Percentiles rank a stretch among this genome's conserved stretches.
Conservation (phyloP, 345 rosid species). For the Populus nigra region DNA sequence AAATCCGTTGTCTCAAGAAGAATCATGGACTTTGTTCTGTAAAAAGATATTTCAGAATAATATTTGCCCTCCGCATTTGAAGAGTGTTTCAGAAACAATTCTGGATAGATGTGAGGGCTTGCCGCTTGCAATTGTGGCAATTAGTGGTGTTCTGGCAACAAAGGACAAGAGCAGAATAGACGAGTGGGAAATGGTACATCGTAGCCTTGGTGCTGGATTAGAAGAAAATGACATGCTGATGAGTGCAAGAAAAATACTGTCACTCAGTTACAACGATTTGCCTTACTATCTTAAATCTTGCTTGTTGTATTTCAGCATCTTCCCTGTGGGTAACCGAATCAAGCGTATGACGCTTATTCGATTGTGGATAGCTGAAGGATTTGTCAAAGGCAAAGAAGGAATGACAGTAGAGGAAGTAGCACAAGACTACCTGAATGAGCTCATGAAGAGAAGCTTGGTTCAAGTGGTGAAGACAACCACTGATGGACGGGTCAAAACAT, state of each 20-base stretch:
- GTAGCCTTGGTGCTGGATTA: slow-evolving; percentile 3
- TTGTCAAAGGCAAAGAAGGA: slow-evolving; percentile 3
- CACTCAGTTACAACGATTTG: slow-evolving; percentile 11
- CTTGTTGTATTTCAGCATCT: slow-evolving; percentile 3
- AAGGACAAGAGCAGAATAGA: slow-evolving; percentile 7
- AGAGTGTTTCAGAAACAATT: slow-evolving; percentile 15
- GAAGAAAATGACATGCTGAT: slow-evolving; percentile 3
- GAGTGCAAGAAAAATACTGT: background rate
- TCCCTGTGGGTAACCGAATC: background rate
- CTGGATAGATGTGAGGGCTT: slow-evolving; percentile 24
- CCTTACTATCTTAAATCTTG: slow-evolving; percentile 3
- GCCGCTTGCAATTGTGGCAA: slow-evolving; percentile 30
- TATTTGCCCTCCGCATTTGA: slow-evolving; percentile 15
- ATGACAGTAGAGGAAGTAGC: slow-evolving; percentile 1
- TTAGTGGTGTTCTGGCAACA: slow-evolving; percentile 16
- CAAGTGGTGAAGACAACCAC: background rate
- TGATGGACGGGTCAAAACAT: slow-evolving; percentile 11
- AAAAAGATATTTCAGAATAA: slow-evolving; percentile 17
- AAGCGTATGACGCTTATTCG: background rate
- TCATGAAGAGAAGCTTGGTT: slow-evolving; percentile 13
- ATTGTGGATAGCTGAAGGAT: slow-evolving; percentile 14
- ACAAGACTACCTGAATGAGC: background rate
- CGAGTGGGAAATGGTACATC: slow-evolving; percentile 6
- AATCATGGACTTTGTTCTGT: slow-evolving; percentile 22
- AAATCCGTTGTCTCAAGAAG: slow-evolving; percentile 11